A percentile compares a stretch with the other conserved stretches of the same genome.
Conservation (phyloP, 805 yeast species). For the Ogataea pini region DNA sequence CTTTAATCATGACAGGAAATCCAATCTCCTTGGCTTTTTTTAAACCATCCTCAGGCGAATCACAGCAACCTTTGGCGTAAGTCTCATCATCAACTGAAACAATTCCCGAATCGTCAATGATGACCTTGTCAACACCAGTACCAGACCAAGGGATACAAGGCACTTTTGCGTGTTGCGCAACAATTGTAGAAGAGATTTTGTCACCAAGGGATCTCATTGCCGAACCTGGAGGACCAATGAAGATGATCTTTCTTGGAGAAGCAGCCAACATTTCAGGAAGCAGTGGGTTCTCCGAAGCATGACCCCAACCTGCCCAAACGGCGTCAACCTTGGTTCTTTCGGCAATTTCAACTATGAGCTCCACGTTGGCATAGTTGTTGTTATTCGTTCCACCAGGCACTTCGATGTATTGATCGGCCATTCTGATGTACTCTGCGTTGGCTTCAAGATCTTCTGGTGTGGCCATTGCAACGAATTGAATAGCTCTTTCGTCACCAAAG, state of each 20-base stretch:
- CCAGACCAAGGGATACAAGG: constrained; percentile 99
- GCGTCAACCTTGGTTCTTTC: constrained; percentile 97
- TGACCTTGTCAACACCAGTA: constrained; percentile 88
- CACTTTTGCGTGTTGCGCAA: constrained; percentile 97
- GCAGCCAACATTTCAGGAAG: constrained; percentile 93
- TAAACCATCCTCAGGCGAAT: constrained; percentile 85
- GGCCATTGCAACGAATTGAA: constrained; percentile 97
- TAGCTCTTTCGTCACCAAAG: constrained; percentile 93
- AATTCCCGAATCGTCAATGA: constrained; percentile 69
- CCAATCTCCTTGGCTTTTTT: constrained; percentile 84
- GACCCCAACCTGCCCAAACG: constrained; percentile 99
- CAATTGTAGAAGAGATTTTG: constrained; percentile 95
- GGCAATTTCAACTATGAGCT: constrained; percentile 93
- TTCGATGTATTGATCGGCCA: constrained; percentile 98
- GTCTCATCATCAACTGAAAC: constrained; percentile 87
- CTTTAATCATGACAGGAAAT: constrained; percentile 98
- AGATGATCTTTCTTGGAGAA: constrained; percentile 86
- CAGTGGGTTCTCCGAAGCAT: constrained; percentile 97
- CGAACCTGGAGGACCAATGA: constrained; percentile 98
- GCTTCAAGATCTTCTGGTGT: constrained; percentile 99
- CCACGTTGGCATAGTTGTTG: constrained; percentile 98
- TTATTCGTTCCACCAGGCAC: constrained; percentile 99
- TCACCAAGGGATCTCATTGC: constrained; percentile 99
- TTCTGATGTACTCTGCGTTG: constrained; percentile 95
- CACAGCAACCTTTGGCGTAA: constrained; percentile 86